Conservation (phyloP, 225 moss, liverwort and hornwort genomes). For the Antitrichia curtipendula region DNA sequence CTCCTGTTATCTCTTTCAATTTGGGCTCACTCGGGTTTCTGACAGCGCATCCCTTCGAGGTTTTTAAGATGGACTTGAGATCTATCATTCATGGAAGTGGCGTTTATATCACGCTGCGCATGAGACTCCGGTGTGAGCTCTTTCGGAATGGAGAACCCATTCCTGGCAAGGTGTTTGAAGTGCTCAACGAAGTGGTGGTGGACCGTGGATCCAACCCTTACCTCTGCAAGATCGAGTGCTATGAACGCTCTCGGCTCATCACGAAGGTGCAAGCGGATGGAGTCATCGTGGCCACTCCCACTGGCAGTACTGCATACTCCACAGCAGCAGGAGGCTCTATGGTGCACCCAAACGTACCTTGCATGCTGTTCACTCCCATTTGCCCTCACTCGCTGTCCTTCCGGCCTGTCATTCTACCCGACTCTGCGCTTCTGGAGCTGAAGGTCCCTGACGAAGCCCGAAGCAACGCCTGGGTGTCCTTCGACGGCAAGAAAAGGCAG, state of each 20-base stretch:
- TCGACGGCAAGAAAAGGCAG: conserved; percentile 88
- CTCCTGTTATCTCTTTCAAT: conserved; percentile 92
- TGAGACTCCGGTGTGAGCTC: conserved; percentile 86
- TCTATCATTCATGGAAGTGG: conserved; percentile 86
- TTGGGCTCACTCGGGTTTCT: conserved; percentile 84
- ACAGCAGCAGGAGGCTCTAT: conserved; percentile 79
- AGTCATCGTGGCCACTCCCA: conserved; percentile 89
- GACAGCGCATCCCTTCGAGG: conserved; percentile 61
- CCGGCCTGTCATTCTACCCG: conserved; percentile 78
- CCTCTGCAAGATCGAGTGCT: conserved; percentile 92
- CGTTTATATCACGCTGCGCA: conserved; percentile 89
- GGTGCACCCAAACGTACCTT: conserved; percentile 94
- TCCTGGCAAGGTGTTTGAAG: conserved; percentile 87
- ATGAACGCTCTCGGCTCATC: conserved; percentile 79
- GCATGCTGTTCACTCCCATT: conserved; percentile 94
- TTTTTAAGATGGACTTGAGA: conserved; percentile 51
- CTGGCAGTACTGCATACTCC: conserved; percentile 41
- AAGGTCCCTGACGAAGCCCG: conserved; percentile 78
- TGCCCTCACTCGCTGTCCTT: conserved; percentile 95
- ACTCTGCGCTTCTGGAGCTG: conserved; percentile 78
- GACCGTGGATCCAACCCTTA: conserved; percentile 94
- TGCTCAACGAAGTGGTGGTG: conserved; percentile 90
- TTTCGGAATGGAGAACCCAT: conserved; percentile 63
- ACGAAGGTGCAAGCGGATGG: conserved; percentile 98
- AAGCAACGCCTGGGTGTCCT: conserved; percentile 89